Conservation (phyloP, 2,329 filamentous ascomycete species). For the Aspergillus persii region DNA sequence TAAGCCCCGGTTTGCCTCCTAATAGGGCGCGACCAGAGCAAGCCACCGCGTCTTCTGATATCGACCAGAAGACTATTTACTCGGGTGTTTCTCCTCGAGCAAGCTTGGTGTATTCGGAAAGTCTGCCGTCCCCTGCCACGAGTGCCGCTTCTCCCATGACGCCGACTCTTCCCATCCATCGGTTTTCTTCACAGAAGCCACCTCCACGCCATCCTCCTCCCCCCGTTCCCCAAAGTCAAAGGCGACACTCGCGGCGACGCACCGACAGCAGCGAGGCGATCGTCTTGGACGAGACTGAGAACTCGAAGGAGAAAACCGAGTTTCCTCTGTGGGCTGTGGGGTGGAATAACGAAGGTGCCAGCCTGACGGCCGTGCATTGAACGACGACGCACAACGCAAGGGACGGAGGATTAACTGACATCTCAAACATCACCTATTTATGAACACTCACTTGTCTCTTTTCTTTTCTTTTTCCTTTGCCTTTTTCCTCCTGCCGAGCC, state of each 20-base stretch:
- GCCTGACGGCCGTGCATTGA: constrained; percentile 37
- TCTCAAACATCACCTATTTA: neutral
- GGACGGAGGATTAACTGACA: neutral
- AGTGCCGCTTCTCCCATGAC: constrained; percentile 40
- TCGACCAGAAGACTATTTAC: constrained; percentile 34
- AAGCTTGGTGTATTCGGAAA: constrained; percentile 39
- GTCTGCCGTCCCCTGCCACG: constrained; percentile 36
- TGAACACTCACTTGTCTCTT: constrained; percentile 1
- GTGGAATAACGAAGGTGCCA: constrained; percentile 42
- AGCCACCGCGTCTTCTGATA: constrained; percentile 33
- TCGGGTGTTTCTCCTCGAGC: constrained; percentile 30
- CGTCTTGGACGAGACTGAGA: constrained; percentile 43
- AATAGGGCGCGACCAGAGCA: constrained; percentile 23
- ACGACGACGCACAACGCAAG: neutral
- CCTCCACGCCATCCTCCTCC: constrained; percentile 32
- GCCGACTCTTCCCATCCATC: constrained; percentile 39
- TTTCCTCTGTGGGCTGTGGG: constrained; percentile 44
- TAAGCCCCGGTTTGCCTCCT: constrained; percentile 34
- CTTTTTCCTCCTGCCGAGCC: neutral
- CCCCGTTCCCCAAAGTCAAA: constrained; percentile 31
- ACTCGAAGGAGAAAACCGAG: constrained; percentile 56
- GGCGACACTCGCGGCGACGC: constrained; percentile 39
- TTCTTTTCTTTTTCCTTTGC: constrained; percentile 2
- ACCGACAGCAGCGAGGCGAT: constrained; percentile 49
- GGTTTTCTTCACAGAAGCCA: constrained; percentile 36